These are phyloP conservation scores for Retiboletus flavoniger DNA, from an alignment of 1,284 basidiomycete genomes.

Conservation along the genomic window DNA sequence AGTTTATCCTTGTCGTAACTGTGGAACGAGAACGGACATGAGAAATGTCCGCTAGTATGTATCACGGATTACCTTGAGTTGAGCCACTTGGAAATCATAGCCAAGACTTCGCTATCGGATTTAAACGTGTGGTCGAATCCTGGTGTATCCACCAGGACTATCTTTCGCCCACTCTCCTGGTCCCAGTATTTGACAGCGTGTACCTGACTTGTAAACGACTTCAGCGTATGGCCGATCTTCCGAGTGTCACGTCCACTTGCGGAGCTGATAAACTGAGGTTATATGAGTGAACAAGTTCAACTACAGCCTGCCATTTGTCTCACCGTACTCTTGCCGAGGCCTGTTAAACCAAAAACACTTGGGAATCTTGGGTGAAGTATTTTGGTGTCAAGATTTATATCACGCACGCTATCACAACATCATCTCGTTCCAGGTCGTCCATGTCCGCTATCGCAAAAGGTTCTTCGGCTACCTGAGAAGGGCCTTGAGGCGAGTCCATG, in stretches of 20 bases:
- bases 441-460: neutral
- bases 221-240: no score
- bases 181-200: conserved; percentile 4
- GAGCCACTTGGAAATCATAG: conserved; percentile 22
- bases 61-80: conserved; percentile 6
- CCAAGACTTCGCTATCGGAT: conserved; percentile 22
- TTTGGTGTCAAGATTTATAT: neutral
- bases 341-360: neutral
- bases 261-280: neutral
- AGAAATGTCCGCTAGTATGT: neutral
- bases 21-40: neutral
- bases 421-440: neutral
- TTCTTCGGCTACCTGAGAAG: neutral
- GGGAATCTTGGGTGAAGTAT: neutral
- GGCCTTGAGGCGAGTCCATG: neutral
- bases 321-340: neutral
- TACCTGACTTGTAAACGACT: conserved; percentile 17
- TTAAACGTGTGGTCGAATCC: conserved; percentile 10
- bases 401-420: neutral
- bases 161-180: neutral
- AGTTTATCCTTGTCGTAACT: conserved; percentile 22
- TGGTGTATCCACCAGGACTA: conserved; percentile 15
- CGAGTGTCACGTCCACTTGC: neutral
- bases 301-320: neutral
- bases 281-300: neutral